phyloP scores from a whole-genome alignment of 345 rosid genomes.

The Mallotus nudiflorus region DNA sequence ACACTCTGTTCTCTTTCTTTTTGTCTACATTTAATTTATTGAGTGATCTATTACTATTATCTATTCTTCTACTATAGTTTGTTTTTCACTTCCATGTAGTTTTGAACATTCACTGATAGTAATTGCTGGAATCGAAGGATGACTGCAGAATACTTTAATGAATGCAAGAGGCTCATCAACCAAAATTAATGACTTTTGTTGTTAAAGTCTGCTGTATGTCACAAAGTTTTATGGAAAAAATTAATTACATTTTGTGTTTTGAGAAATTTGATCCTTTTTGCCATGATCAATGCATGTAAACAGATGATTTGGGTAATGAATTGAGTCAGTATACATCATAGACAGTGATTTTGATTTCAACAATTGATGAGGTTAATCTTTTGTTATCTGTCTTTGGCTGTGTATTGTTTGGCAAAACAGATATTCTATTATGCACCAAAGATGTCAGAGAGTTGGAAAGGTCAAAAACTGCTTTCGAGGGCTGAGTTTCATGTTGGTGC shows the following conservation, averaged over 20 bases:
- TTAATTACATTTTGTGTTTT: neutral
- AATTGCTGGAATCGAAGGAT: neutral
- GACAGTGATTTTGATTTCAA: neutral
- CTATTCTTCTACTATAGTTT: neutral
- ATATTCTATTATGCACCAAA: constrained; percentile 94
- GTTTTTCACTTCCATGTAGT: neutral
- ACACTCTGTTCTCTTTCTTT: too few species aligned
- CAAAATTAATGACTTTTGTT: neutral
- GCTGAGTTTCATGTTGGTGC: constrained; percentile 95
- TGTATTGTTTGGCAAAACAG: constrained; percentile 33
- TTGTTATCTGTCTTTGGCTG: neutral
- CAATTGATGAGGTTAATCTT: neutral
- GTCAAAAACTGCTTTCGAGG: constrained; percentile 93
- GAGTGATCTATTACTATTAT: too few species aligned
- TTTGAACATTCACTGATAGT: neutral
- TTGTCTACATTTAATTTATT: too few species aligned
- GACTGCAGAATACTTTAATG: neutral
- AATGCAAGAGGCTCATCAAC: neutral
- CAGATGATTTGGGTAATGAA: neutral
- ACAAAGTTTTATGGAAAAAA: neutral
- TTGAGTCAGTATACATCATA: neutral
- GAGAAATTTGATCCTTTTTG: neutral
- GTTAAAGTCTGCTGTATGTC: neutral
- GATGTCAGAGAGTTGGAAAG: constrained; percentile 98
- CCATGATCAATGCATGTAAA: neutral